Evolutionary conservation across 108 stramenopile genomes (phyloP).

Genomic region (Seminavis robusta): DNA sequence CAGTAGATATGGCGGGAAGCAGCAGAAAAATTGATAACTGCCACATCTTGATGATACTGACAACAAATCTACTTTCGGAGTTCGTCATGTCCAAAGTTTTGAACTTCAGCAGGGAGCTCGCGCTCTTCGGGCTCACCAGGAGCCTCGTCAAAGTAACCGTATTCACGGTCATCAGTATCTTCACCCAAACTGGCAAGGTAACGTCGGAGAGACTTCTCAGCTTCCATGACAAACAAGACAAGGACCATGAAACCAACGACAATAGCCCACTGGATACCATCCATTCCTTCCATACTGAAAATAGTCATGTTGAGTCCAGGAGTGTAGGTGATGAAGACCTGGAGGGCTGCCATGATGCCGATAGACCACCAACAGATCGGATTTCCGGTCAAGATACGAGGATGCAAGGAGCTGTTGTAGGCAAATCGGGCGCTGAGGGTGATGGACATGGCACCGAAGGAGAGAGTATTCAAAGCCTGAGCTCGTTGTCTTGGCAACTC

Average conservation of each 20-base stretch:
- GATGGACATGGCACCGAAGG: constrained; percentile 76
- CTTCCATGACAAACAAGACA: constrained; percentile 72
- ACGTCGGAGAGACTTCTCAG: constrained; percentile 77
- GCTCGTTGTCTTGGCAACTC: constrained; percentile 32
- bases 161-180: constrained; percentile 70
- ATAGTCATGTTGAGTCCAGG: constrained; percentile 73
- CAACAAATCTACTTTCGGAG: background rate
- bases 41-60: too few relatives aligned
- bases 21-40: too few relatives aligned
- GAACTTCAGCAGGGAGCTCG: constrained; percentile 1
- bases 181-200: constrained; percentile 51
- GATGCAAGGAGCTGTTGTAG: constrained; percentile 55
- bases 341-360: constrained; percentile 46
- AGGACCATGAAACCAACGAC: constrained; percentile 39
- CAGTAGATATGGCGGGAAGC: too few relatives aligned
- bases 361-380: constrained; percentile 46
- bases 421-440: constrained; percentile 75
- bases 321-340: constrained; percentile 68
- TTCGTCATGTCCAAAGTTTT: background rate
- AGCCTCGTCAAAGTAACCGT: constrained; percentile 11
- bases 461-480: constrained; percentile 72
- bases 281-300: constrained; percentile 71
- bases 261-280: constrained; percentile 66
- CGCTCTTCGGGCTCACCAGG: background rate
- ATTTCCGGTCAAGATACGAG: constrained; percentile 62